Base-by-base conservation (phyloP, 805 yeast species). In the Starmerella ratchasimensis region DNA sequence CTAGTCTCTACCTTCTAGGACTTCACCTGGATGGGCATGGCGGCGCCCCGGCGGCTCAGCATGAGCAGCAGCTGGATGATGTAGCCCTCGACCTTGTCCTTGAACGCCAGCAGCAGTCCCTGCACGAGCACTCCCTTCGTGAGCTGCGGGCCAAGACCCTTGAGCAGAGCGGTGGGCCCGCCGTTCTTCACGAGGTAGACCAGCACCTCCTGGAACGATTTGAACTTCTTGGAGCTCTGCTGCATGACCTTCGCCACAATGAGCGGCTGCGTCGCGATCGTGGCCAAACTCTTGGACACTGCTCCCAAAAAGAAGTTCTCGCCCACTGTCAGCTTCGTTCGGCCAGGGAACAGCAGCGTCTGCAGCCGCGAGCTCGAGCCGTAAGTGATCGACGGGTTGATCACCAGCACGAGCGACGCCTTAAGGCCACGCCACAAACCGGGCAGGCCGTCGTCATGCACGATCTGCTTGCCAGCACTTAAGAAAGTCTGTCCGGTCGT, bases 341-440 rank as follows among this genome's bases (percentile, higher is more conserved):
- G 52, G 10, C 52, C 56, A 31, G 61, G 60, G 58, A 59, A 72
- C 28, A 78, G 52, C 3, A 70, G 48, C 31, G 63, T 63, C 53
- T 70, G 74, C 47, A 81, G 64, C 47, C 81, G 68, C 54, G 79
- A 84, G 56, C 71, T 78, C 3, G 83, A 66, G 6, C 93, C 88
- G 53, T 81, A 82, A 2, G 94, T 82, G 53, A 82, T 82, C 28
- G 90, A 75, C 3, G 94, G 94, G 59, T 82, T 82, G 34, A 77
- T 63, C 15, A 88, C 81, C 35, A 82, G 67, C 9, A 81, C 78
- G 50, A 81, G 57, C 6, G 82, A 73, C 6, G 83, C 93, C 56
- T 81, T 77, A 40, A 82, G 66, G 0, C 94, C 94, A 47, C 74
- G 69, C 93, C 93, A 82, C 42, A 80, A 69, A 0, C 88, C 88